A percentile compares a stretch with the other conserved stretches of the same genome.
Conservation (phyloP, 176 grass and related monocot species). For the Musa schizocarpa region DNA sequence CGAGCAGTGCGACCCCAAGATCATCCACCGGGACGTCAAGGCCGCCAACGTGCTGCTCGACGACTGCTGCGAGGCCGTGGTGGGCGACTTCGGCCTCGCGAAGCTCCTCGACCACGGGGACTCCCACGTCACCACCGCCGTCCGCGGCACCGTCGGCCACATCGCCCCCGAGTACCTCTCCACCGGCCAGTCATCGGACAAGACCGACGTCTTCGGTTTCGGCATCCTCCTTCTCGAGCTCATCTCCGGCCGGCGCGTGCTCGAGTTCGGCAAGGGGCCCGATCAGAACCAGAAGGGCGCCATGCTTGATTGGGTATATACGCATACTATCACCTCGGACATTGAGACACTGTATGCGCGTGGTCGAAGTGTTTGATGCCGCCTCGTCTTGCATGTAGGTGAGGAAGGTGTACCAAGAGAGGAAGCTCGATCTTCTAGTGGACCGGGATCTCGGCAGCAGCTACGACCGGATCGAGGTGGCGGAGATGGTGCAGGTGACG, state of each 20-base stretch:
- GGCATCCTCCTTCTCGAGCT: slow-evolving; percentile 57
- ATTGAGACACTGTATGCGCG: neutral
- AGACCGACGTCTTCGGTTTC: slow-evolving; percentile 64
- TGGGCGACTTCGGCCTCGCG: slow-evolving; percentile 62
- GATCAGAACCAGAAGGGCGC: slow-evolving; percentile 23
- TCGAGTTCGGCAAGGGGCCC: slow-evolving; percentile 39
- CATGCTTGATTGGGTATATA: slow-evolving; percentile 56
- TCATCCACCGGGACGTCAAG: slow-evolving; percentile 14
- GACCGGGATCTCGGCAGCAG: slow-evolving; percentile 41
- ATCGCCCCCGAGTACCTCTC: slow-evolving; percentile 63
- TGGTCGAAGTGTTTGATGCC: neutral
- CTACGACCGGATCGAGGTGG: slow-evolving; percentile 68
- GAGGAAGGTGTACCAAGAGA: slow-evolving; percentile 72
- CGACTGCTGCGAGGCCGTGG: slow-evolving; percentile 49
- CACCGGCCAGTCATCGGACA: slow-evolving; percentile 56
- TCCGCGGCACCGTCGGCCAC: slow-evolving; percentile 55
- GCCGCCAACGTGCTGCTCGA: slow-evolving; percentile 56
- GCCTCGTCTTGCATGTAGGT: slow-evolving; percentile 24
- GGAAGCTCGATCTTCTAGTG: slow-evolving; percentile 43
- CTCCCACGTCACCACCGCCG: slow-evolving; percentile 63
- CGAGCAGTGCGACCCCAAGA: slow-evolving; percentile 63
- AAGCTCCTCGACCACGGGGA: slow-evolving; percentile 73
- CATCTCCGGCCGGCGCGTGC: slow-evolving; percentile 47
- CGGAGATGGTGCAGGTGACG: slow-evolving; percentile 60
- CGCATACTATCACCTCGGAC: neutral